Evolutionary conservation across 2,329 filamentous ascomycete species (phyloP).

Genomic region (Talaromyces piceae): DNA sequence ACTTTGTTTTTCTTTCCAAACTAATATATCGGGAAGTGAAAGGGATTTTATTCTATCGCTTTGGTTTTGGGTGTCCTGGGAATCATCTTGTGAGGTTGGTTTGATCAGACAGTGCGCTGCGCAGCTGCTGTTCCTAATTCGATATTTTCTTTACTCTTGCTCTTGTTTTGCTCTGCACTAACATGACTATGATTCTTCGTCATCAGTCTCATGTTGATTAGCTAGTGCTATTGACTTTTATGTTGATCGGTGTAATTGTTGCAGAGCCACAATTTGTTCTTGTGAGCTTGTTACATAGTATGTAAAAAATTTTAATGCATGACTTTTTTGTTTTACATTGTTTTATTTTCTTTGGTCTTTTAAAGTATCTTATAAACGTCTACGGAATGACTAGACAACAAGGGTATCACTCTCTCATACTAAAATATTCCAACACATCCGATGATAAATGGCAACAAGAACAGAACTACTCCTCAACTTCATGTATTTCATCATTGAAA

Average conservation of each 20-base stretch:
- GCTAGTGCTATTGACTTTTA: too few relatives aligned
- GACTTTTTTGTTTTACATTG: background rate
- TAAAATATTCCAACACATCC: background rate
- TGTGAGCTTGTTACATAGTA: background rate
- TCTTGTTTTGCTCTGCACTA: background rate
- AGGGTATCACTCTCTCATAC: constrained; percentile 12
- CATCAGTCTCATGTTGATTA: too few relatives aligned
- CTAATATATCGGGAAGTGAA: background rate
- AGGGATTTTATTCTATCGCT: background rate
- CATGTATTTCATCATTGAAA: constrained; percentile 69
- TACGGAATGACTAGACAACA: background rate
- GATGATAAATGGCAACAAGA: background rate
- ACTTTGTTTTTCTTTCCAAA: background rate
- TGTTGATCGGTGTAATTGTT: too few relatives aligned
- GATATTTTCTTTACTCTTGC: too few relatives aligned
- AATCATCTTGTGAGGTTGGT: background rate
- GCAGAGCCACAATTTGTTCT: too few relatives aligned
- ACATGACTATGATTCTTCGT: too few relatives aligned
- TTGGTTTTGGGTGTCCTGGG: background rate
- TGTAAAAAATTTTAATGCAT: background rate
- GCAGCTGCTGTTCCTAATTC: too few relatives aligned
- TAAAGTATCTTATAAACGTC: background rate
- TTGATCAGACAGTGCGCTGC: background rate
- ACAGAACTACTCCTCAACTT: constrained; percentile 36
- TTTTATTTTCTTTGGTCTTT: background rate